Evolutionary conservation across 2,329 filamentous ascomycete genomes (phyloP).

Genomic region (Aureobasidium lini): DNA sequence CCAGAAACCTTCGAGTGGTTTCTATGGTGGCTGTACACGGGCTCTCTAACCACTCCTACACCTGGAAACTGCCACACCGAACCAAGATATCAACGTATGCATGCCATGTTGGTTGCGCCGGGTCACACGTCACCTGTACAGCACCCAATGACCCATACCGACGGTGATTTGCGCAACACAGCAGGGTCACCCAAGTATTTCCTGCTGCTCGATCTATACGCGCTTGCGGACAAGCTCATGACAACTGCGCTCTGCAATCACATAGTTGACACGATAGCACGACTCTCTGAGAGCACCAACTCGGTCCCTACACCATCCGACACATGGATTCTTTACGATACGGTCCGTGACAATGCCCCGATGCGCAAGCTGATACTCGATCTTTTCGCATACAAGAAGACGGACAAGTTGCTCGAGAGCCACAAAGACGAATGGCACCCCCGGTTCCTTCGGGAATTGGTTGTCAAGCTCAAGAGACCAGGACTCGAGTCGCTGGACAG

Average conservation of each 20-base stretch:
- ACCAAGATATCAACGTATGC: neutral
- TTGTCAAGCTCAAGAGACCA: slow-evolving; percentile 39
- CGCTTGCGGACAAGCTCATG: slow-evolving; percentile 39
- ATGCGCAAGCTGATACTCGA: slow-evolving; percentile 39
- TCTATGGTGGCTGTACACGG: slow-evolving; percentile 45
- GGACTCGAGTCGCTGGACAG: slow-evolving; percentile 35
- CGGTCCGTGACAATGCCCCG: slow-evolving; percentile 32
- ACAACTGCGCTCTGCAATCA: slow-evolving; percentile 40
- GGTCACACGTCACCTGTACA: neutral
- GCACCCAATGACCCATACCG: slow-evolving; percentile 18
- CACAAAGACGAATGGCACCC: slow-evolving; percentile 44
- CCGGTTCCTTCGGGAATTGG: slow-evolving; percentile 39
- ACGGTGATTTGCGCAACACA: slow-evolving; percentile 36
- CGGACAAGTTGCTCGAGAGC: slow-evolving; percentile 39
- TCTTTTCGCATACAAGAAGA: slow-evolving; percentile 47
- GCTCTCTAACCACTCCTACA: slow-evolving; percentile 25
- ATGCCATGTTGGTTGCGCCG: neutral
- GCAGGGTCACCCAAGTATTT: slow-evolving; percentile 44
- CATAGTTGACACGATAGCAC: slow-evolving; percentile 36
- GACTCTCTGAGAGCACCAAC: slow-evolving; percentile 41
- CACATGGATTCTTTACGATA: slow-evolving; percentile 41
- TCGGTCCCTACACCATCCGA: slow-evolving; percentile 43
- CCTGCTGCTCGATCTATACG: slow-evolving; percentile 41
- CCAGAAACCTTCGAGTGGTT: slow-evolving; percentile 43
- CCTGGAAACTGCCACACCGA: neutral